A percentile compares a stretch with the other conserved stretches of the same genome.
These are phyloP conservation scores for Darksidea phi DNA, from an alignment of 495 filamentous ascomycete genomes.

Conservation along the genomic window DNA sequence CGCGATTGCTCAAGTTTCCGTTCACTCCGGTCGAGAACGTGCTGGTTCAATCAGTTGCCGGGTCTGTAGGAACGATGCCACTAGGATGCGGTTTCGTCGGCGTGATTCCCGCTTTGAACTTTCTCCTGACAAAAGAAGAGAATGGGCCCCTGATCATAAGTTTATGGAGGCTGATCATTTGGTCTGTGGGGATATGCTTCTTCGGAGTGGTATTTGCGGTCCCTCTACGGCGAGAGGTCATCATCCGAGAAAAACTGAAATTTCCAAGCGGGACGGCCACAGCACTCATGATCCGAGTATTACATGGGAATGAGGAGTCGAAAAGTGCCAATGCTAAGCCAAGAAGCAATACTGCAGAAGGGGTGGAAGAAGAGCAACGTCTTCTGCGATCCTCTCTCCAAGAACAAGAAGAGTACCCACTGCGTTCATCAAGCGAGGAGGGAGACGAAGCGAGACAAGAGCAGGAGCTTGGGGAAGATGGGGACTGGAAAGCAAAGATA, in stretches of 20 bases:
- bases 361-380: conserved; percentile 27
- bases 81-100: conserved; percentile 94
- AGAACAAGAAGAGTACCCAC: conserved; percentile 16
- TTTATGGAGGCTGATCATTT: conserved; percentile 75
- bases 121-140: conserved; percentile 71
- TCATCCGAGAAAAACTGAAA: conserved; percentile 84
- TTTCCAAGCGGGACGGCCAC: conserved; percentile 96
- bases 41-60: conserved; percentile 93
- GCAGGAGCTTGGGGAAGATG: conserved; percentile 41
- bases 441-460: conserved; percentile 29
- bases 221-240: conserved; percentile 79
- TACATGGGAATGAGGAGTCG: conserved; percentile 63
- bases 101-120: conserved; percentile 88
- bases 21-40: conserved; percentile 97
- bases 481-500: conserved; percentile 64
- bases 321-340: conserved; percentile 31
- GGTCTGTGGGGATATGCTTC: conserved; percentile 87
- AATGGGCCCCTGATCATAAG: conserved; percentile 71
- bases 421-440: conserved; percentile 4
- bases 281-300: conserved; percentile 83
- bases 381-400: conserved; percentile 2
- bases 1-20: conserved; percentile 64
- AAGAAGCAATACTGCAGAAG: not conserved
- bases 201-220: conserved; percentile 97
- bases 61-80: conserved; percentile 95